A percentile compares a stretch with the other conserved stretches of the same genome.
Conservation (phyloP, 2,329 filamentous ascomycete species). For the Ophiosphaerella narmari region DNA sequence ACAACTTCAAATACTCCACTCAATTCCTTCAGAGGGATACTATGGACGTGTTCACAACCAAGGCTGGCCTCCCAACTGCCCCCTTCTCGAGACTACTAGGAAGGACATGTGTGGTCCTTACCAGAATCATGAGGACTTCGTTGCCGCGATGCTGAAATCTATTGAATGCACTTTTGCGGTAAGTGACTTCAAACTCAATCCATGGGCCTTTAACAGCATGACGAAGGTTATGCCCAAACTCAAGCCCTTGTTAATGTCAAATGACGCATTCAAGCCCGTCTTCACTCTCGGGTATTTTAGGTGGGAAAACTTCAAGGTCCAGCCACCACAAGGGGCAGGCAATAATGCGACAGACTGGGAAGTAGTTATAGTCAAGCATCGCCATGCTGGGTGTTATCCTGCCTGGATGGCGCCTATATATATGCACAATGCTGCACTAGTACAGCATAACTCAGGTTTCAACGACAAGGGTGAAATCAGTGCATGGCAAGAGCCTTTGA, state of each 20-base stretch:
- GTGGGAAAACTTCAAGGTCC: not conserved
- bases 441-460: no score
- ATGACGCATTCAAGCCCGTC: not conserved
- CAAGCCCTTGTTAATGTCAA: not conserved
- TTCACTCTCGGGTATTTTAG: not conserved
- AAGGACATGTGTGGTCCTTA: not conserved
- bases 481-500: no score
- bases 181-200: no score
- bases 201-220: no score
- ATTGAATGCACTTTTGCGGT: not conserved
- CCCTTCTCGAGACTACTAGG: not conserved
- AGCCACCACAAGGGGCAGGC: not conserved
- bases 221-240: not conserved
- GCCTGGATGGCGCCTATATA: not conserved
- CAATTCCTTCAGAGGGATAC: conserved; percentile 1
- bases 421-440: no score
- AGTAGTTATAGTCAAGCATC: not conserved
- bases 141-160: not conserved
- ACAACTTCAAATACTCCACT: not conserved
- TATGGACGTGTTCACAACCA: conserved; percentile 1
- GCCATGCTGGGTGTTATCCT: not conserved
- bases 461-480: no score
- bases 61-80: not conserved
- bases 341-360: not conserved
- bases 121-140: not conserved